These are phyloP conservation scores for Chimonanthus praecox DNA, from an alignment of 164 flowering plant species.

Conservation along the genomic window DNA sequence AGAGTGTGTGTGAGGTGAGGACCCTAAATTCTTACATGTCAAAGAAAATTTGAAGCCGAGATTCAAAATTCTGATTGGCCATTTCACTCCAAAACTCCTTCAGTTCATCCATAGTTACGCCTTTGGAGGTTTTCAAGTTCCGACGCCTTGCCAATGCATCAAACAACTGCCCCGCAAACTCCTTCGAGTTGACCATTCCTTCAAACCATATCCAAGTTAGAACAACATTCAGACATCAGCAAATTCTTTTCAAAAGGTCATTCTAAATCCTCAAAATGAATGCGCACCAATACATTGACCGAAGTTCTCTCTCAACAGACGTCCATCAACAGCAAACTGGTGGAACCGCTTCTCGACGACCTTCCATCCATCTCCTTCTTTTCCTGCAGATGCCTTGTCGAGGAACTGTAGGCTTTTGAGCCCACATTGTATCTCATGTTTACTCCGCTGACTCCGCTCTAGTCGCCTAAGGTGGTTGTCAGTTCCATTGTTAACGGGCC, in stretches of 20 bases:
- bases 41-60: slow-evolving; percentile 88
- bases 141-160: slow-evolving; percentile 70
- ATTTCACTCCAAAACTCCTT: slow-evolving; percentile 77
- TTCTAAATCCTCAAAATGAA: background rate
- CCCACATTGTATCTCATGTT: slow-evolving; percentile 23
- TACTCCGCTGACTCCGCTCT: background rate
- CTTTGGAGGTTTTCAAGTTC: slow-evolving; percentile 32
- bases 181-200: slow-evolving; percentile 89
- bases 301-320: slow-evolving; percentile 59
- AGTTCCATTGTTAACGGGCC: background rate
- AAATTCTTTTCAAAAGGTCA: background rate
- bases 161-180: slow-evolving; percentile 68
- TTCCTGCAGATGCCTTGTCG: slow-evolving; percentile 54
- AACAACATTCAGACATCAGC: background rate
- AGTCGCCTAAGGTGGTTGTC: slow-evolving; percentile 13
- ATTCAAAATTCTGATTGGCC: slow-evolving; percentile 58
- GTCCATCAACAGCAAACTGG: slow-evolving; percentile 44
- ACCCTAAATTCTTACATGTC: slow-evolving; percentile 60
- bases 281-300: slow-evolving; percentile 65
- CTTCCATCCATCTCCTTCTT: slow-evolving; percentile 72
- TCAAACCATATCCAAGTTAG: background rate
- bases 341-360: slow-evolving; percentile 62
- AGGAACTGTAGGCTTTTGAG: slow-evolving; percentile 68
- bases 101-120: slow-evolving; percentile 46
- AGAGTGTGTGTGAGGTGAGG: background rate